Conservation (phyloP, 495 filamentous ascomycete species). For the Lasiosphaeris hirsuta region DNA sequence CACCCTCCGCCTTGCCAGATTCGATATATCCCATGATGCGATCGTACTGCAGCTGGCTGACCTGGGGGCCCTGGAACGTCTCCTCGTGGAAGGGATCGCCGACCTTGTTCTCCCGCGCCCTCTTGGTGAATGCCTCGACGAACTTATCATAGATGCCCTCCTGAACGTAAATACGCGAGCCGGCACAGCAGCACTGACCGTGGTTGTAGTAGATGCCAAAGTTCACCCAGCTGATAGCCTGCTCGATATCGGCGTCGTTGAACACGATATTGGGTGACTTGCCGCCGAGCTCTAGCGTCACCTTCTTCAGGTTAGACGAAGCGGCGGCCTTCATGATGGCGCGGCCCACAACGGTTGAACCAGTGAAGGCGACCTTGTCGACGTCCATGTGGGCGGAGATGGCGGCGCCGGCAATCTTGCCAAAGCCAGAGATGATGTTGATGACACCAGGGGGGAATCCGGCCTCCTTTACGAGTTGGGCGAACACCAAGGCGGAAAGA, state of each 20-base stretch:
- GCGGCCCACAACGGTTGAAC: conserved; percentile 86
- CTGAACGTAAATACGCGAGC: conserved; percentile 93
- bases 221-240: conserved; percentile 97
- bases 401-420: conserved; percentile 85
- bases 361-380: conserved; percentile 98
- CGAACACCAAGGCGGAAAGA: conserved; percentile 77
- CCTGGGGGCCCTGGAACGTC: conserved; percentile 97
- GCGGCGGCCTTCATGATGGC: conserved; percentile 95
- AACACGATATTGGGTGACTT: conserved; percentile 99
- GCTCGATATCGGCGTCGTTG: conserved; percentile 91
- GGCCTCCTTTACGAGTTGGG: conserved; percentile 82
- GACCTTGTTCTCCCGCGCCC: conserved; percentile 76
- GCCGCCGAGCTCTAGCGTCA: conserved; percentile 96
- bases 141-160: conserved; percentile 97
- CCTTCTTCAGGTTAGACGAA: conserved; percentile 95
- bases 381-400: conserved; percentile 94
- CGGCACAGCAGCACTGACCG: conserved; percentile 97
- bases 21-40: conserved; percentile 98
- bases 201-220: conserved; percentile 99
- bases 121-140: conserved; percentile 79
- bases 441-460: conserved; percentile 95
- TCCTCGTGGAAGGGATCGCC: conserved; percentile 84
- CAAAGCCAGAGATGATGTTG: conserved; percentile 93
- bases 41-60: conserved; percentile 92
- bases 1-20: conserved; percentile 80